These are phyloP conservation scores for Populus euphratica DNA, from an alignment of 345 rosid species.

Conservation along the genomic window DNA sequence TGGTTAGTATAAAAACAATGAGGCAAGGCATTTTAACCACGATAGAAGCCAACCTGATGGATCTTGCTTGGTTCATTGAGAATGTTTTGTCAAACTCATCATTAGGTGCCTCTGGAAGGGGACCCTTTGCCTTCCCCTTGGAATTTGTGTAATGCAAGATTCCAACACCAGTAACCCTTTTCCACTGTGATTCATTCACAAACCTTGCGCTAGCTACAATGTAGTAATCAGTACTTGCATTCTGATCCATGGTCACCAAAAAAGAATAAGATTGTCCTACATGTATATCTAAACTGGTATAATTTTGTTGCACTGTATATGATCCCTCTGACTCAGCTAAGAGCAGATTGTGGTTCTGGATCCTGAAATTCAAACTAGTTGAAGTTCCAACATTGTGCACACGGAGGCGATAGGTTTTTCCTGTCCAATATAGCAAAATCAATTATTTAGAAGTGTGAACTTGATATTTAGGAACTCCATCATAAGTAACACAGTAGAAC, in stretches of 20 bases:
- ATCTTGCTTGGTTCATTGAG: constrained; percentile 99
- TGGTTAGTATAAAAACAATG: background rate
- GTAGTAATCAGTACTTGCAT: constrained; percentile 94
- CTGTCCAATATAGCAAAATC: constrained; percentile 38
- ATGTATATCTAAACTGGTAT: constrained; percentile 95
- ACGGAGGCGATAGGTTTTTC: constrained; percentile 80
- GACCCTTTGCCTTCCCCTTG: constrained; percentile 85
- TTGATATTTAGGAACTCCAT: background rate
- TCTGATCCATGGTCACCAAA: constrained; percentile 91
- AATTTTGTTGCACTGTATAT: constrained; percentile 93
- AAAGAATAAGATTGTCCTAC: constrained; percentile 94
- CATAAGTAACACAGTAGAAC: background rate
- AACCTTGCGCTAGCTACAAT: constrained; percentile 94
- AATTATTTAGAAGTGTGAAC: background rate
- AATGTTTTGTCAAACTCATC: constrained; percentile 86
- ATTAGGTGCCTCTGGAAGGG: constrained; percentile 75
- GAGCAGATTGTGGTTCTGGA: constrained; percentile 85
- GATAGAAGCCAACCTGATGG: constrained; percentile 66
- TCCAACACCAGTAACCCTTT: constrained; percentile 93
- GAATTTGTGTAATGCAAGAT: constrained; percentile 88
- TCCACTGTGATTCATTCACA: constrained; percentile 83
- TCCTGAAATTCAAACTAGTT: constrained; percentile 92
- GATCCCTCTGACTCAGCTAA: constrained; percentile 94
- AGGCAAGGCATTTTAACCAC: background rate
- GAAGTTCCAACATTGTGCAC: constrained; percentile 93